Percentiles rank a stretch among this genome's conserved stretches.
phyloP scores from a whole-genome alignment of 2,329 filamentous ascomycete genomes.

The Stenocarpella maydis region DNA sequence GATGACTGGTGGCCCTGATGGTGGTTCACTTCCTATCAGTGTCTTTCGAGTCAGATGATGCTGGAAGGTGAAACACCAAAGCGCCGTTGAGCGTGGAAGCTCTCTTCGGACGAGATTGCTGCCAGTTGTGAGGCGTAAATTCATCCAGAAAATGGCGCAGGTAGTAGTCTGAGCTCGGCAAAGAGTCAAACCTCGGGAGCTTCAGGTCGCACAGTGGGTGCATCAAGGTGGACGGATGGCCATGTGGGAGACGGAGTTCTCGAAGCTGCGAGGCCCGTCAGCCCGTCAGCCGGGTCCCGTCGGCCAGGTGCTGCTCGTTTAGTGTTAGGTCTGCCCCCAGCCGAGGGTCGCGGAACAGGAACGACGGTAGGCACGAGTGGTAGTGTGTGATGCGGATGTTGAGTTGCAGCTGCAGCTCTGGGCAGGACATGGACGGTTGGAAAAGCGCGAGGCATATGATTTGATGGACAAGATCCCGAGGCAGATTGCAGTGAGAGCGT shows the following conservation, averaged over 20 bases:
- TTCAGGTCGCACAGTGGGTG: not conserved
- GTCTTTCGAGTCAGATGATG: not conserved
- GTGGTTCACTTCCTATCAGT: not conserved
- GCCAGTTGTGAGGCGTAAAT: not conserved
- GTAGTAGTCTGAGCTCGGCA: not conserved
- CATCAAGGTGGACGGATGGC: too few species aligned
- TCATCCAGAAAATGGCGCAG: not conserved
- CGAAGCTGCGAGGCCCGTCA: slow-evolving; percentile 7
- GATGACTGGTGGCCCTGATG: not conserved
- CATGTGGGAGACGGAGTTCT: not conserved
- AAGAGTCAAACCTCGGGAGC: slow-evolving; percentile 9
- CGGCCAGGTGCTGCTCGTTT: slow-evolving; percentile 5
- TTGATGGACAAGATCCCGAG: slow-evolving; percentile 7
- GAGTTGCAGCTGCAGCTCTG: slow-evolving; percentile 3
- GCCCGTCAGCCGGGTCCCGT: slow-evolving; percentile 1
- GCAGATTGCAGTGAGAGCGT: slow-evolving; percentile 15
- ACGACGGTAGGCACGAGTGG: not conserved
- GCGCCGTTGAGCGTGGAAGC: slow-evolving; percentile 3
- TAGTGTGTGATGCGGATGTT: not conserved
- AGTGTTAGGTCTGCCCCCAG: not conserved
- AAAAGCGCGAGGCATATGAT: slow-evolving; percentile 5
- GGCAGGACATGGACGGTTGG: not conserved
- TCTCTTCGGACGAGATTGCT: not conserved
- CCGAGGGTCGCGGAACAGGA: not conserved
- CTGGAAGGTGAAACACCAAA: slow-evolving; percentile 23